Evolutionary conservation across 2,329 filamentous ascomycete genomes (phyloP).

Genomic region (Aspergillus arachidicola): DNA sequence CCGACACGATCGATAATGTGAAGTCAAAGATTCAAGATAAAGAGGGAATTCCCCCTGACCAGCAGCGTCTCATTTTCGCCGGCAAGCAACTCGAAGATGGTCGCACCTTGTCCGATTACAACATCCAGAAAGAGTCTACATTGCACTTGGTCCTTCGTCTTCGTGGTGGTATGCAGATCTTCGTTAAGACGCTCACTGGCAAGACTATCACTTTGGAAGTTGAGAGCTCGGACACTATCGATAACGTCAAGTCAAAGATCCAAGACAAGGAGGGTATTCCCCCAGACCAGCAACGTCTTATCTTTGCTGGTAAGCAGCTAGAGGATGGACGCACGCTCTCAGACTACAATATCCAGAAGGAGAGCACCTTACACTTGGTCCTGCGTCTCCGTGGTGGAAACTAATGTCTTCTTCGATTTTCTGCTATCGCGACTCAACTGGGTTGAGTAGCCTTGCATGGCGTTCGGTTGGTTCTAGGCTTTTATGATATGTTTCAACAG

Average conservation of each 20-base stretch:
- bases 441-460: slow-evolving; percentile 38
- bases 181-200: slow-evolving; percentile 79
- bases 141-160: slow-evolving; percentile 79
- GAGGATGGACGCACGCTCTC: slow-evolving; percentile 55
- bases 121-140: slow-evolving; percentile 91
- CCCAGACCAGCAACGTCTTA: slow-evolving; percentile 70
- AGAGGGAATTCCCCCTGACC: slow-evolving; percentile 88
- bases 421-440: slow-evolving; percentile 26
- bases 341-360: slow-evolving; percentile 62
- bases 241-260: slow-evolving; percentile 72
- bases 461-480: slow-evolving; percentile 39
- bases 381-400: slow-evolving; percentile 48
- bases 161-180: slow-evolving; percentile 82
- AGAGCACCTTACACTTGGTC: slow-evolving; percentile 67
- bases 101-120: slow-evolving; percentile 89
- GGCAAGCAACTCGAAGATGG: slow-evolving; percentile 94
- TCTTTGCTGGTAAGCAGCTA: slow-evolving; percentile 70
- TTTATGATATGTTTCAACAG: slow-evolving; percentile 23
- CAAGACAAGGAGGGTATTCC: slow-evolving; percentile 82
- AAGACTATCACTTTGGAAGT: slow-evolving; percentile 72
- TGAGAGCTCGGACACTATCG: slow-evolving; percentile 69
- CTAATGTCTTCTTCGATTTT: slow-evolving; percentile 26
- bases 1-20: slow-evolving; percentile 91
- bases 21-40: slow-evolving; percentile 85
- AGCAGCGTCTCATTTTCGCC: slow-evolving; percentile 90